A percentile compares a stretch with the other conserved stretches of the same genome.
Evolutionary conservation across 306 rosid species (phyloP).

Genomic region (Vicia faba): DNA sequence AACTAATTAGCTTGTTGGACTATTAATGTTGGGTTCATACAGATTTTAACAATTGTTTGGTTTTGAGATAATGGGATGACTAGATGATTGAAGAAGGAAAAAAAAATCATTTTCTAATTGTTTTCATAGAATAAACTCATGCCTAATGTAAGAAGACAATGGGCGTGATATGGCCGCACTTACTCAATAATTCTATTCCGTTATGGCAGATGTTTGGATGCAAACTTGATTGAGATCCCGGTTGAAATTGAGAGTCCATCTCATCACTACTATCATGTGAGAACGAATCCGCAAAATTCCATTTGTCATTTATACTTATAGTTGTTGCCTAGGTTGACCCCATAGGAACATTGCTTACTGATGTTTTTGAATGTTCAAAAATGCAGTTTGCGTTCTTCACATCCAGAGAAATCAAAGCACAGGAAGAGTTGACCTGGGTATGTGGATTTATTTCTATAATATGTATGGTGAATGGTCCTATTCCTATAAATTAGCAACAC

Average conservation of each 20-base stretch:
- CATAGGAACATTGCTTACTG: slow-evolving; percentile 25
- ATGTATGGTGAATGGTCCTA: slow-evolving; percentile 36
- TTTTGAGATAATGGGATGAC: background rate
- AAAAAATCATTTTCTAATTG: background rate
- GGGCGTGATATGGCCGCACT: too few species aligned
- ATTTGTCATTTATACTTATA: slow-evolving; percentile 19
- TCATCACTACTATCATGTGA: slow-evolving; percentile 81
- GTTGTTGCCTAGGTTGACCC: slow-evolving; percentile 32
- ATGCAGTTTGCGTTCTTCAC: slow-evolving; percentile 92
- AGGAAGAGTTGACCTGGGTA: slow-evolving; percentile 96
- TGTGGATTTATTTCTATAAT: slow-evolving; percentile 42
- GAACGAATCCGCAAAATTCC: slow-evolving; percentile 29
- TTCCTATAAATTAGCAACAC: slow-evolving; percentile 4
- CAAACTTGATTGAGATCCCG: slow-evolving; percentile 83
- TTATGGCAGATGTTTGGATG: slow-evolving; percentile 79
- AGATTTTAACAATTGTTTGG: background rate
- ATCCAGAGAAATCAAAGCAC: slow-evolving; percentile 69
- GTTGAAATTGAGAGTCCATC: slow-evolving; percentile 80
- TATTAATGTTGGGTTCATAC: background rate
- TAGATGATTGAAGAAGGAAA: slow-evolving; percentile 15
- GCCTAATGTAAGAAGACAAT: too few species aligned
- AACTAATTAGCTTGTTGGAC: slow-evolving; percentile 2
- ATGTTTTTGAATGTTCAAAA: slow-evolving; percentile 33
- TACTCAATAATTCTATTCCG: slow-evolving; percentile 24
- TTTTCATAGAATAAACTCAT: background rate